Conservation (phyloP, 805 yeast species). For the Candida sithepensis region DNA sequence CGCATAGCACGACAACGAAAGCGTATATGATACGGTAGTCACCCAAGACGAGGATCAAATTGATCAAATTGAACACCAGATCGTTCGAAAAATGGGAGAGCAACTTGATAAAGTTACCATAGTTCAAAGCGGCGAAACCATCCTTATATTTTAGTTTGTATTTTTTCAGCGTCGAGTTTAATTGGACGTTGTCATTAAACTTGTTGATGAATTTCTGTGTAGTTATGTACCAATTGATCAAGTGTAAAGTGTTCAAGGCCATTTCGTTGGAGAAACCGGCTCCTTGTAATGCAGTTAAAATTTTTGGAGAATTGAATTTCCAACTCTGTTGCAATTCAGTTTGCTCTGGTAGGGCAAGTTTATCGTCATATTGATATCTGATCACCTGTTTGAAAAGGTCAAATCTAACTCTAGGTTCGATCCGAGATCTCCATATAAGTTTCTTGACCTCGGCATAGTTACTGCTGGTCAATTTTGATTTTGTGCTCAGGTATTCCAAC, state of each 20-base stretch:
- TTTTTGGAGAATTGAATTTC: slow-evolving; percentile 17
- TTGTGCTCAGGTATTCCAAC: slow-evolving; percentile 27
- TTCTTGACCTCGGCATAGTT: slow-evolving; percentile 32
- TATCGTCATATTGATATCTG: slow-evolving; percentile 1
- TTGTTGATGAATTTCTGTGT: slow-evolving; percentile 21
- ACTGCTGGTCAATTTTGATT: slow-evolving; percentile 23
- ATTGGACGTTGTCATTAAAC: slow-evolving; percentile 18
- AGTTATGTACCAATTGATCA: slow-evolving; percentile 20
- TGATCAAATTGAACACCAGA: slow-evolving; percentile 19
- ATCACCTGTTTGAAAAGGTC: slow-evolving; percentile 19
- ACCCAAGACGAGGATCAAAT: slow-evolving; percentile 23
- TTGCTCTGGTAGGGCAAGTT: neutral
- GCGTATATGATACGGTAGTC: slow-evolving; percentile 40
- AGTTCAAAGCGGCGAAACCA: slow-evolving; percentile 22
- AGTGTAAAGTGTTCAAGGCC: slow-evolving; percentile 19
- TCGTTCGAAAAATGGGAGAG: slow-evolving; percentile 14
- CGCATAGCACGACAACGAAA: slow-evolving; percentile 36
- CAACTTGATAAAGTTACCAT: slow-evolving; percentile 16
- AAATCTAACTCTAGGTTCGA: slow-evolving; percentile 19
- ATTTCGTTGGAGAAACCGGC: slow-evolving; percentile 13
- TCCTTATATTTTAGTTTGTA: slow-evolving; percentile 24
- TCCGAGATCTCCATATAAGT: slow-evolving; percentile 30
- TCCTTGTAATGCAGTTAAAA: slow-evolving; percentile 9
- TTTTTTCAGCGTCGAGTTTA: slow-evolving; percentile 15
- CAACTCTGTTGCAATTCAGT: slow-evolving; percentile 6